Base-by-base conservation (phyloP, 1,139 yeast genomes). In the Yamadazyma kanchanaburiensis region DNA sequence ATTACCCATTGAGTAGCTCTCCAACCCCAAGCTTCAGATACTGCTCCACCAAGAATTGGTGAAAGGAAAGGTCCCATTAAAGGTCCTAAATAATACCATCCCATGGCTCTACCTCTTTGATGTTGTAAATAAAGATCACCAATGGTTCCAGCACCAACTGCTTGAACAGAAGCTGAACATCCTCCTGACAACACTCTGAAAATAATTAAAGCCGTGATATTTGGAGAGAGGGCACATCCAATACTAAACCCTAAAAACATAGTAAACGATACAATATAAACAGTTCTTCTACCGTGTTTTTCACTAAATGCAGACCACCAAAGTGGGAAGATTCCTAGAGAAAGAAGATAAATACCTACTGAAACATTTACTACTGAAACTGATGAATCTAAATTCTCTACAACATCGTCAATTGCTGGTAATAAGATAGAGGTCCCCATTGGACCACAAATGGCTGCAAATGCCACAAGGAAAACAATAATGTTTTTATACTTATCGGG, bases 221-320 rank as follows among this genome's bases (percentile, higher is more conserved):
- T 66, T 2, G 78, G 80, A 1, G 88, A 63, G 21, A 81, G 54
- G 0, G 95, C 78, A 42, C 87, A 73, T 2, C 94, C 95, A 15
- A 86, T 68, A 12, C 81, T 70, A 45, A 86, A 85, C 2, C 72
- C 81, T 18, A 76, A 60, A 46, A 81, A 79, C 27, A 83, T 49
- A 0, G 68, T 45, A 49, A 84, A 86, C 4, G 91, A 80, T 3
- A 79, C 46, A 15, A 87, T 57, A 53, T 86, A 87, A 14, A 86
- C 79, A 1, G 79, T 66, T 33, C 96, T 60, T 40, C 95, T 64
- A 3, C 96, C 96, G 43, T 74, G 71, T 33, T 67, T 59, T 51
- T 87, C 95, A 30, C 89, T 78, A 35, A 84, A 69, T 5, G 83
- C 74, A 5, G 91, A 80, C 95, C 95, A 87, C 94, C 95, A 87